A percentile compares a stretch with the other conserved stretches of the same genome.
These are phyloP conservation scores for Colletotrichum sp. DNA, from an alignment of 2,329 filamentous ascomycete species.

Conservation along the genomic window DNA sequence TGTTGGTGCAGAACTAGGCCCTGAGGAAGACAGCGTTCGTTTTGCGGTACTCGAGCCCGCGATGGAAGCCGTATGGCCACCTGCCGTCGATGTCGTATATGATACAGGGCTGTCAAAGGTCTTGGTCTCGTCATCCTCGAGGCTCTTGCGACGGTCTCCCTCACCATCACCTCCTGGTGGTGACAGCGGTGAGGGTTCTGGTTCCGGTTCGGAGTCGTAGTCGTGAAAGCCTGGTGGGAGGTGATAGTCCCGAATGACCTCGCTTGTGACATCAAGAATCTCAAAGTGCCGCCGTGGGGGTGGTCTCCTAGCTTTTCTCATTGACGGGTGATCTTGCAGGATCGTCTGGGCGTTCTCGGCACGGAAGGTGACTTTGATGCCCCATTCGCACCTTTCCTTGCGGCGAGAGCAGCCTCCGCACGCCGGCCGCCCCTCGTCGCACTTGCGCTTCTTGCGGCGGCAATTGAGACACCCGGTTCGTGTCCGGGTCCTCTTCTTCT, in stretches of 20 bases:
- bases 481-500: slow-evolving; percentile 35
- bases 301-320: slow-evolving; percentile 31
- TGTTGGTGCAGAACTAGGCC: background rate
- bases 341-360: slow-evolving; percentile 39
- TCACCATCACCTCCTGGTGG: background rate
- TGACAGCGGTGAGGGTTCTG: background rate
- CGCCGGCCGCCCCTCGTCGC: slow-evolving; percentile 38
- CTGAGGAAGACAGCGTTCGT: background rate
- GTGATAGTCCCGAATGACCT: slow-evolving; percentile 41
- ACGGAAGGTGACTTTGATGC: slow-evolving; percentile 41
- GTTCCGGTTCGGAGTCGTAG: slow-evolving; percentile 11
- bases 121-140: background rate
- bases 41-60: background rate
- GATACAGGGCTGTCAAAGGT: slow-evolving; percentile 5
- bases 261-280: slow-evolving; percentile 40
- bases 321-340: slow-evolving; percentile 35
- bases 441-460: slow-evolving; percentile 42
- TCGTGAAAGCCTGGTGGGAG: slow-evolving; percentile 22
- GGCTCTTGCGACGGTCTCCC: background rate
- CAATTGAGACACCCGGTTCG: slow-evolving; percentile 42
- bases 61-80: background rate
- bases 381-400: slow-evolving; percentile 39
- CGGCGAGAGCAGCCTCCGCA: slow-evolving; percentile 38
- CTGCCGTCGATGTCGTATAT: slow-evolving; percentile 9
- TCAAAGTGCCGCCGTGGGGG: slow-evolving; percentile 31